phyloP scores from a whole-genome alignment of 257 asterid genomes.

The Coffea eugenioides region DNA sequence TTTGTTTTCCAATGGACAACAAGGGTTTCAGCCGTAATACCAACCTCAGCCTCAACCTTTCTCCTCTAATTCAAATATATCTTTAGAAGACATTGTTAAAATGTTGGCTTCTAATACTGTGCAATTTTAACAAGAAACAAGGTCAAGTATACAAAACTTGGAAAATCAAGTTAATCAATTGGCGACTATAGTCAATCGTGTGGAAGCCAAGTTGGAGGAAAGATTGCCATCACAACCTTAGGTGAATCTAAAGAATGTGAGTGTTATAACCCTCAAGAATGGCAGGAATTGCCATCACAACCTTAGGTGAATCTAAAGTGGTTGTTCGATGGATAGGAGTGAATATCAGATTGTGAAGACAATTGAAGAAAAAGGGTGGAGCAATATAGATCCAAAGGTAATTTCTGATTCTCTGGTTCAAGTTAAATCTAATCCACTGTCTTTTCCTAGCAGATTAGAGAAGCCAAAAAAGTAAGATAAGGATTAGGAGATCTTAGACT shows the following conservation, averaged over 20 bases:
- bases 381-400: background rate
- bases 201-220: background rate
- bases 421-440: background rate
- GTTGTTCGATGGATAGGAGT: background rate
- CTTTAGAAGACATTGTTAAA: background rate
- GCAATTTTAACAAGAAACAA: background rate
- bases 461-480: background rate
- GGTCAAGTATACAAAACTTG: background rate
- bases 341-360: background rate
- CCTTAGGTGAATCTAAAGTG: background rate
- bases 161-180: background rate
- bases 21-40: background rate
- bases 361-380: background rate
- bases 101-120: background rate
- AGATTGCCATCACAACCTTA: background rate
- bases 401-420: background rate
- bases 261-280: background rate
- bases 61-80: too few relatives aligned
- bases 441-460: constrained; percentile 1
- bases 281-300: background rate
- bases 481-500: background rate
- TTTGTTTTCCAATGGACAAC: background rate
- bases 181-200: background rate
- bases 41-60: background rate
- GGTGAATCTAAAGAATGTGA: background rate